Evolutionary conservation across 192 early-diverging fungal genomes (phyloP), one percentile per base, ranked within the genome.

Genomic region (Polychytrium aggregatum): DNA sequence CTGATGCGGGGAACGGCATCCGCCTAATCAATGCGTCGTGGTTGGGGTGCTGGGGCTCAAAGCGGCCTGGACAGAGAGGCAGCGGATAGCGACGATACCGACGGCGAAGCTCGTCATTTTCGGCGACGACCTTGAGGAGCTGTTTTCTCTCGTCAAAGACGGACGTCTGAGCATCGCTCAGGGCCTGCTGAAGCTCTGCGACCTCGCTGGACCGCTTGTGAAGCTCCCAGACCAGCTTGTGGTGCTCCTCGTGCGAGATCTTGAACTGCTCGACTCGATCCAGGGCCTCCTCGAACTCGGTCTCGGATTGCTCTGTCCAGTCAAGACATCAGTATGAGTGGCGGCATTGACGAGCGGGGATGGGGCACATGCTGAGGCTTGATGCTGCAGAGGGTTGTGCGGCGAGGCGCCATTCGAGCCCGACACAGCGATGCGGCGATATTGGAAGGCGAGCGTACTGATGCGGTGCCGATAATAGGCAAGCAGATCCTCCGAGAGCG

Each of bases 31-130:
- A n/a, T n/a, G n/a, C n/a, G n/a, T n/a, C n/a, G n/a, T n/a, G n/a
- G 11, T 44, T 16, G 22, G 40, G 14, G 40, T 48, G 41, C 14
- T 48, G 18, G 17, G 11, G 46, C 21, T 10, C 49, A 50, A 17
- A 52, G 20, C 17, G 44, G n/a, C 1, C n/a, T 24, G 21, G 0
- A 16, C 44, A 46, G 44, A 4, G 1, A 50, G 20, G 17, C 16
- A n/a, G 14, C n/a, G n/a, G n/a, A n/a, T n/a, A n/a, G n/a, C n/a
- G n/a, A n/a, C n/a, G n/a, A n/a, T n/a, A n/a, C n/a, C n/a, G n/a
- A n/a, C n/a, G n/a, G n/a, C n/a, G n/a, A 36, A 79, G 48, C 8
- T 53, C 53, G 47, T 79, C 76, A 34, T 74, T 72, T 47, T 79
- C 76, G 22, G 72, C 72, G 25, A 65, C 26, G 21, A 76, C 35